Evolutionary conservation across 1,284 basidiomycete genomes (phyloP).

Genomic region (Fomitopsis palustris): DNA sequence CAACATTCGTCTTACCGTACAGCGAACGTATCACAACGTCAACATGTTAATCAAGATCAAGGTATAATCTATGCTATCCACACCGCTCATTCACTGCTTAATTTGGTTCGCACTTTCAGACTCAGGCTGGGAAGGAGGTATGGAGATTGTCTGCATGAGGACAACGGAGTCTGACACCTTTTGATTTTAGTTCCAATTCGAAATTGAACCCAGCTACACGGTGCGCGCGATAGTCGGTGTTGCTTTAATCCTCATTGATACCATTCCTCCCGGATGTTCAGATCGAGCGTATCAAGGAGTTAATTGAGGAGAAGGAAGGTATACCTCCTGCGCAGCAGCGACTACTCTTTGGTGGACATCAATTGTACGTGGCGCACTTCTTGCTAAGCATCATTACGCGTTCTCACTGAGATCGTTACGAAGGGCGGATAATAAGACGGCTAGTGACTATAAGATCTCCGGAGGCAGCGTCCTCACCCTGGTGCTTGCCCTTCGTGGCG

Average conservation of each 20-base stretch:
- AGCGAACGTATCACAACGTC: too few relatives aligned
- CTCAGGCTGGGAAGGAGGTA: conserved; percentile 91
- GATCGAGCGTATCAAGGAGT: conserved; percentile 96
- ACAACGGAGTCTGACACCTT: neutral
- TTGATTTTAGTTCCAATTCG: conserved; percentile 80
- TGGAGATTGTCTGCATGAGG: conserved; percentile 13
- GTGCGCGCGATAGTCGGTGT: conserved; percentile 37
- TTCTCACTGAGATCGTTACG: neutral
- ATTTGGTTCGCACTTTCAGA: conserved; percentile 42
- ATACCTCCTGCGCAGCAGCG: conserved; percentile 98
- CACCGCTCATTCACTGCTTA: conserved; percentile 2
- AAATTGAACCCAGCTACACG: conserved; percentile 91
- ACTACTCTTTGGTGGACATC: conserved; percentile 91
- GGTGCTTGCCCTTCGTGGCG: conserved; percentile 90
- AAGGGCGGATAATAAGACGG: conserved; percentile 85
- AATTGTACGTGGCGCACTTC: conserved; percentile 69
- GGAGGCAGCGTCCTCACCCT: conserved; percentile 88
- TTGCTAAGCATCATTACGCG: neutral
- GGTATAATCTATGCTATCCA: conserved; percentile 34
- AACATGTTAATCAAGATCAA: conserved; percentile 83
- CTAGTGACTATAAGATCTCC: conserved; percentile 77
- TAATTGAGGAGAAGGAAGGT: conserved; percentile 98
- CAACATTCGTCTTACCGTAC: too few relatives aligned
- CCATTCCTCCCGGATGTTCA: conserved; percentile 30
- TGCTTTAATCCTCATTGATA: neutral